phyloP scores from a whole-genome alignment of 371 early-diverging fungal species.

The Nematocida minor region DNA sequence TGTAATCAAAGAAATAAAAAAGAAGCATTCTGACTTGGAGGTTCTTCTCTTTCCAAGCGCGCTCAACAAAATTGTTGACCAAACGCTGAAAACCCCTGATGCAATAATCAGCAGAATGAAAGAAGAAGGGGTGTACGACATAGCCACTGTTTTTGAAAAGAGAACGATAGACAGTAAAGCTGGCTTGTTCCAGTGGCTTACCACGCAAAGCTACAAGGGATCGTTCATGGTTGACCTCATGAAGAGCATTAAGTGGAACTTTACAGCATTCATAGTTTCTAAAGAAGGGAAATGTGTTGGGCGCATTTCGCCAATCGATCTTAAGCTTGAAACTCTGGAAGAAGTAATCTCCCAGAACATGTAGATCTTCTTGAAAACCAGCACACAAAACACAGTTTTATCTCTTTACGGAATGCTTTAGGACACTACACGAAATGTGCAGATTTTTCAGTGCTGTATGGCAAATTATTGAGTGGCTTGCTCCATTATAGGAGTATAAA shows the following conservation, averaged over 20 bases:
- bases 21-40: constrained; percentile 70
- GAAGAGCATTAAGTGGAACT: constrained; percentile 63
- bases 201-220: constrained; percentile 67
- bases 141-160: constrained; percentile 76
- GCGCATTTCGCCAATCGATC: constrained; percentile 67
- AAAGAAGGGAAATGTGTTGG: constrained; percentile 69
- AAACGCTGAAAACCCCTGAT: constrained; percentile 70
- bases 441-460: too few species aligned
- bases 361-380: too few species aligned
- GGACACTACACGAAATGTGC: too few species aligned
- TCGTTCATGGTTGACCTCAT: constrained; percentile 67
- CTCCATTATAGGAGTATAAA: too few species aligned
- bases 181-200: constrained; percentile 71
- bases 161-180: constrained; percentile 75
- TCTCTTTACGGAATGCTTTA: too few species aligned
- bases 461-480: too few species aligned
- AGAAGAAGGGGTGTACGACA: constrained; percentile 65
- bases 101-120: constrained; percentile 57
- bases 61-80: constrained; percentile 74
- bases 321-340: background rate
- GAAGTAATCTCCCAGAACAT: too few species aligned
- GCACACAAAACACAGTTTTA: too few species aligned
- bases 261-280: constrained; percentile 71
- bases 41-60: constrained; percentile 71
- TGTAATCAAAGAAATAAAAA: constrained; percentile 72